phyloP scores from a whole-genome alignment of 257 asterid species.

The Gentiana straminea region DNA sequence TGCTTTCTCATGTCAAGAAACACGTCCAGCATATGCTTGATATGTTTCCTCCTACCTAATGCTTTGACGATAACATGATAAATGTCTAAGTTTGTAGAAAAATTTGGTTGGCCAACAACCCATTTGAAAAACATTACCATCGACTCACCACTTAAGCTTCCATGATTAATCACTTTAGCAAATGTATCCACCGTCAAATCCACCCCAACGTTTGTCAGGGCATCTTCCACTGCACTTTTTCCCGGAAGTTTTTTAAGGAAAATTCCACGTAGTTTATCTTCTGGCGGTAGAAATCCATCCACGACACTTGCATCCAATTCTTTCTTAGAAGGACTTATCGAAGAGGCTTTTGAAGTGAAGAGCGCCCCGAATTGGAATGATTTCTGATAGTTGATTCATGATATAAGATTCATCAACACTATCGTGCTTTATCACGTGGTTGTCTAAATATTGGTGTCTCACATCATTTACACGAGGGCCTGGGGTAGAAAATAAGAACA shows the following conservation, averaged over 20 bases:
- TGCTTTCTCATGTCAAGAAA: conserved; percentile 34
- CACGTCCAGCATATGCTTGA: conserved; percentile 49
- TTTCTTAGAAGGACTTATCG: conserved; percentile 5
- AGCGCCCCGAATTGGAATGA: conserved; percentile 31
- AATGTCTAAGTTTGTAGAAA: conserved; percentile 17
- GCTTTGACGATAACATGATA: conserved; percentile 52
- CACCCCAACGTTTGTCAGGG: conserved; percentile 39
- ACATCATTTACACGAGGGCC: conserved; percentile 7
- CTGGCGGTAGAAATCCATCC: conserved; percentile 62
- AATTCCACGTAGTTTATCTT: conserved; percentile 73
- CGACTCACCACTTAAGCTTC: conserved; percentile 50
- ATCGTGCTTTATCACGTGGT: neutral
- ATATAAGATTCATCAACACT: conserved; percentile 38
- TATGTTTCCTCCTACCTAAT: conserved; percentile 61
- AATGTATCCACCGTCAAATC: conserved; percentile 42
- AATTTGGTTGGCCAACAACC: conserved; percentile 41
- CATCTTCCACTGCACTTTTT: conserved; percentile 29
- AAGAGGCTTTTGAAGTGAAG: conserved; percentile 17
- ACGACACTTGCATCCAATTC: conserved; percentile 13
- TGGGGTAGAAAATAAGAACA: conserved; percentile 22
- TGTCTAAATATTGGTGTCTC: conserved; percentile 1
- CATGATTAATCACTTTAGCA: conserved; percentile 52
- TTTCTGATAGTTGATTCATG: conserved; percentile 48
- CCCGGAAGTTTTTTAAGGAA: conserved; percentile 57
- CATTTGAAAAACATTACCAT: conserved; percentile 57